A percentile compares a stretch with the other conserved stretches of the same genome.
Evolutionary conservation across 2,329 filamentous ascomycete genomes (phyloP).

Genomic region (Colletotrichum magnum): DNA sequence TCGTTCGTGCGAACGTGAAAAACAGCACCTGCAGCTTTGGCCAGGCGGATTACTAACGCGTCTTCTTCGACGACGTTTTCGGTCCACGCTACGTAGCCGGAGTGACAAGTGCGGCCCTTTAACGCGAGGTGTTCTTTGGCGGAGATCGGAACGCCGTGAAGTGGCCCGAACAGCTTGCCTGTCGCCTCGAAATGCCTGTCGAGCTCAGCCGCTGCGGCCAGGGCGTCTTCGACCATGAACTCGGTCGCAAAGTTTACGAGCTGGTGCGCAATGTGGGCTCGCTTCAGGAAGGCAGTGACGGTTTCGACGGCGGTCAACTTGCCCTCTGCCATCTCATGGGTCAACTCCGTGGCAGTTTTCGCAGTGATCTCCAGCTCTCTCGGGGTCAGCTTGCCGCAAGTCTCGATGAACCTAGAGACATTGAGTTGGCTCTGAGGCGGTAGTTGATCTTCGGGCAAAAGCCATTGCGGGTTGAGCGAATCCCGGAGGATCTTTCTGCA

Average conservation of each 20-base stretch:
- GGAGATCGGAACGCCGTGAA: slow-evolving; percentile 51
- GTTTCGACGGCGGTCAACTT: slow-evolving; percentile 52
- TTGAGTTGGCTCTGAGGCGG: slow-evolving; percentile 13
- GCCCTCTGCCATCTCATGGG: slow-evolving; percentile 43
- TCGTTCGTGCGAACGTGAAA: slow-evolving; percentile 60
- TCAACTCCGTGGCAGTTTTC: slow-evolving; percentile 49
- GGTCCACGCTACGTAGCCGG: slow-evolving; percentile 53
- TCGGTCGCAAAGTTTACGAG: slow-evolving; percentile 48
- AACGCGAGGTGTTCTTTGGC: slow-evolving; percentile 44
- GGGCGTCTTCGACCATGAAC: slow-evolving; percentile 56
- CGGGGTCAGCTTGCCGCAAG: slow-evolving; percentile 49
- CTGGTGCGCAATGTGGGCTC: slow-evolving; percentile 64
- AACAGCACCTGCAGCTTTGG: slow-evolving; percentile 53
- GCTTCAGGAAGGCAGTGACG: slow-evolving; percentile 62
- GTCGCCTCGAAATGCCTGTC: slow-evolving; percentile 55
- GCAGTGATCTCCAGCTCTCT: slow-evolving; percentile 56
- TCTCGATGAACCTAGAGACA: slow-evolving; percentile 21
- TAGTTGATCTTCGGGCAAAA: slow-evolving; percentile 6
- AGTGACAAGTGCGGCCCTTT: slow-evolving; percentile 40
- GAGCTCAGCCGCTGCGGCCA: slow-evolving; percentile 54
- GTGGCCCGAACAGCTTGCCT: slow-evolving; percentile 62
- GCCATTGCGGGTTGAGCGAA: slow-evolving; percentile 28
- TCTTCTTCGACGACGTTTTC: slow-evolving; percentile 52
- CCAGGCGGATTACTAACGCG: slow-evolving; percentile 47
- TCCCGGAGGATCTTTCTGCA: slow-evolving; percentile 19